phyloP scores from a whole-genome alignment of 2,329 filamentous ascomycete species.

The Alternaria consortialis region DNA sequence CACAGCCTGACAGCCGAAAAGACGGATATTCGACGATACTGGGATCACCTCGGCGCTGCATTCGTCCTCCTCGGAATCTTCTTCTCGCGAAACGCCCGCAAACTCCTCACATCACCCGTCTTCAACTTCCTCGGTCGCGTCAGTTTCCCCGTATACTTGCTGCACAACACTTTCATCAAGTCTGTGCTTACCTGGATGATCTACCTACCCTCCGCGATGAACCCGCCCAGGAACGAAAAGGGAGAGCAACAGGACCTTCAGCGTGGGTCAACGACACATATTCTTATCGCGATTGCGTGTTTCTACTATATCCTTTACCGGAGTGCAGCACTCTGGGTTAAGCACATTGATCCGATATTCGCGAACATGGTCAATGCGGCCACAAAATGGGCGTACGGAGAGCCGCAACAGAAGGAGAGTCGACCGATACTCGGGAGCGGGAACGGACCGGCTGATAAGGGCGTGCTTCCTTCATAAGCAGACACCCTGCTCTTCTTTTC shows the following conservation, averaged over 20 bases:
- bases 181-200: constrained; percentile 69
- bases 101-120: constrained; percentile 62
- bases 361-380: constrained; percentile 43
- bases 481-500: background rate
- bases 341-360: constrained; percentile 48
- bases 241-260: constrained; percentile 48
- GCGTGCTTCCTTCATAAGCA: constrained; percentile 34
- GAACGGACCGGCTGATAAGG: constrained; percentile 27
- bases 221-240: constrained; percentile 47
- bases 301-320: constrained; percentile 51
- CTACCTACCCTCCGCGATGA: constrained; percentile 54
- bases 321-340: constrained; percentile 44
- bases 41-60: constrained; percentile 60
- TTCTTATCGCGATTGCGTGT: constrained; percentile 44
- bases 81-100: constrained; percentile 62
- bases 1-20: constrained; percentile 57
- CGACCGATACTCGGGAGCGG: constrained; percentile 36
- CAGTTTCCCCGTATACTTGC: constrained; percentile 70
- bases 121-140: constrained; percentile 71
- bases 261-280: constrained; percentile 43
- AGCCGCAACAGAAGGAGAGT: constrained; percentile 25
- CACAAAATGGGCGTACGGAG: constrained; percentile 46
- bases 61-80: constrained; percentile 62
- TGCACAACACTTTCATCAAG: constrained; percentile 69
- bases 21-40: constrained; percentile 61